Evolutionary conservation across 169 alveolate species (phyloP).

Genomic region (Eimeria necatrix): DNA sequence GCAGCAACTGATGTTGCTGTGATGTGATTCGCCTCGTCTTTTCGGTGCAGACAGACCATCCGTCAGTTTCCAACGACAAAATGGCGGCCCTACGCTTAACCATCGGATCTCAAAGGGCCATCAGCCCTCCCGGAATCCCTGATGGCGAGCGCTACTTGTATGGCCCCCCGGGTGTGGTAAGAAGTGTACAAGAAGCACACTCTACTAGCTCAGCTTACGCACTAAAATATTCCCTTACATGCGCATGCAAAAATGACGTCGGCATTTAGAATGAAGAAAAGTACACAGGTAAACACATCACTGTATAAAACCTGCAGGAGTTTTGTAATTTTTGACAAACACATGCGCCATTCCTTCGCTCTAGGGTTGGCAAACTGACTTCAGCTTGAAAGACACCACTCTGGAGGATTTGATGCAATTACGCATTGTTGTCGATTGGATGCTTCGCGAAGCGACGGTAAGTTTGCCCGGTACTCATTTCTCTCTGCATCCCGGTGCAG

Average conservation of each 20-base stretch:
- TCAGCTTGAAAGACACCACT: constrained; percentile 56
- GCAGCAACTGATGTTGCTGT: too few species aligned
- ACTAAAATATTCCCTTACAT: too few species aligned
- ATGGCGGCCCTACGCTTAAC: constrained; percentile 57
- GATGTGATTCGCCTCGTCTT: too few species aligned
- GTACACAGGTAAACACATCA: too few species aligned
- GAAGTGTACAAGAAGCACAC: not conserved
- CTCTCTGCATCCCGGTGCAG: not conserved
- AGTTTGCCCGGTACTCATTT: not conserved
- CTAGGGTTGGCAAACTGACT: constrained; percentile 68
- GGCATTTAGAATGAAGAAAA: too few species aligned
- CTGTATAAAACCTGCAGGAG: too few species aligned
- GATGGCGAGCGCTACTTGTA: constrained; percentile 67
- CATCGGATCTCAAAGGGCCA: not conserved
- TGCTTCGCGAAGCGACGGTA: constrained; percentile 63
- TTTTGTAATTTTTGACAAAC: too few species aligned
- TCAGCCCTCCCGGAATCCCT: constrained; percentile 70
- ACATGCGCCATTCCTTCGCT: not conserved
- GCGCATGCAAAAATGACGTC: too few species aligned
- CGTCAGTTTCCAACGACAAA: constrained; percentile 25
- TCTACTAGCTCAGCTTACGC: too few species aligned
- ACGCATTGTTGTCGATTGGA: constrained; percentile 72
- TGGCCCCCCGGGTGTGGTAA: constrained; percentile 72
- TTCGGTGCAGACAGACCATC: constrained; percentile 72
- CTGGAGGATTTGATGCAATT: constrained; percentile 72